Percentiles rank a stretch among this genome's conserved stretches.
These are phyloP conservation scores for Phylloporus sp. DNA, from an alignment of 768 basidiomycete species.

Conservation along the genomic window DNA sequence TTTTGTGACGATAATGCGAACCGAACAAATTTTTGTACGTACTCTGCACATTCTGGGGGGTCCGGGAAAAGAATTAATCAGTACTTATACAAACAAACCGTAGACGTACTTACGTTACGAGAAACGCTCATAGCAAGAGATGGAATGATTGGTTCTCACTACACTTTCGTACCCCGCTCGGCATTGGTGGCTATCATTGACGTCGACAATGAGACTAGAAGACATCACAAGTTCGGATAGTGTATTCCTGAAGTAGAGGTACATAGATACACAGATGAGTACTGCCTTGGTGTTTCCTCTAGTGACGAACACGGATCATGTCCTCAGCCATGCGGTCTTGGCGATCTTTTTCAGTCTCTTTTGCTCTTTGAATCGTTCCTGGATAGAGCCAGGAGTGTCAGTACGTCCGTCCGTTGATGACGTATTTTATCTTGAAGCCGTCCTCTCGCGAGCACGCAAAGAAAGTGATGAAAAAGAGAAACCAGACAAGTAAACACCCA, in stretches of 20 bases:
- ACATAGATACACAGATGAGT: not conserved
- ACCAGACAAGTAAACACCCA: constrained; percentile 35
- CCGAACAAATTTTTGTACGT: too few species aligned
- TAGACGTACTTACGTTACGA: too few species aligned
- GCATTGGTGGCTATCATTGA: too few species aligned
- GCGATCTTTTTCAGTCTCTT: constrained; percentile 80
- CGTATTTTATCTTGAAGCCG: constrained; percentile 15
- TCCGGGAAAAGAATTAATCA: too few species aligned
- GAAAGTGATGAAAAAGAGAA: constrained; percentile 10
- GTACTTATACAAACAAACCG: too few species aligned
- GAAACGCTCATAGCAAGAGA: too few species aligned
- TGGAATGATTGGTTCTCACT: too few species aligned
- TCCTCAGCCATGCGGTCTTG: constrained; percentile 85
- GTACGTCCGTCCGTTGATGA: constrained; percentile 23
- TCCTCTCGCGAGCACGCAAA: constrained; percentile 19
- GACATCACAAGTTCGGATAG: not conserved
- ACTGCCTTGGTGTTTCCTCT: not conserved
- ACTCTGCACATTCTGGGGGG: too few species aligned
- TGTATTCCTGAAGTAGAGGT: not conserved
- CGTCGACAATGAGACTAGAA: too few species aligned
- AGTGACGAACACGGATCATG: constrained; percentile 20
- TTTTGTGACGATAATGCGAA: too few species aligned
- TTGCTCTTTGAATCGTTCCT: constrained; percentile 85
- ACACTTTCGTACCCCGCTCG: too few species aligned
- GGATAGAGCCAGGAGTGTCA: constrained; percentile 19